A percentile compares a stretch with the other conserved stretches of the same genome.
Conservation (phyloP, 2,329 filamentous ascomycete genomes). For the Ophiostoma angusticollis region DNA sequence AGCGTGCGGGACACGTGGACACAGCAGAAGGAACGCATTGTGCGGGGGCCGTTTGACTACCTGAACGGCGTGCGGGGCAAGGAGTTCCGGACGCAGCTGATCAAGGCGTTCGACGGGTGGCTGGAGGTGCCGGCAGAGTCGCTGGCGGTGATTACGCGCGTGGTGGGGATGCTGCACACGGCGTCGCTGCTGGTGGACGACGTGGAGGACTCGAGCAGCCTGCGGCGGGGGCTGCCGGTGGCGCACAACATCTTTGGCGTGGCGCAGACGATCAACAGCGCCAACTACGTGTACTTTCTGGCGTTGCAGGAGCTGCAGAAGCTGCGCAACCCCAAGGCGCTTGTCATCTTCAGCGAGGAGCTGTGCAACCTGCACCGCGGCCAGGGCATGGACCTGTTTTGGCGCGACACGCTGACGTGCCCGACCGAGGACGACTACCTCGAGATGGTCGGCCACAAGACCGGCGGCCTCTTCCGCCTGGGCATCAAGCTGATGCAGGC, state of each 20-base stretch:
- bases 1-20: constrained; percentile 47
- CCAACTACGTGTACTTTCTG: constrained; percentile 79
- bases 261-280: constrained; percentile 79
- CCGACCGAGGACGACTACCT: constrained; percentile 81
- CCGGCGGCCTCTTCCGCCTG: constrained; percentile 71
- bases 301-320: constrained; percentile 63
- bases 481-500: constrained; percentile 83
- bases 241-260: constrained; percentile 76
- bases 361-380: constrained; percentile 73
- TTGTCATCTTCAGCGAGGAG: constrained; percentile 68
- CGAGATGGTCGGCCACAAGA: constrained; percentile 86
- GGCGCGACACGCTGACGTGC: constrained; percentile 73
- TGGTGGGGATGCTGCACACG: constrained; percentile 77
- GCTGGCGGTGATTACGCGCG: constrained; percentile 62
- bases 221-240: constrained; percentile 69
- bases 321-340: constrained; percentile 51
- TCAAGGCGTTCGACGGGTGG: constrained; percentile 71
- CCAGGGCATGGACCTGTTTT: constrained; percentile 85
- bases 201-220: constrained; percentile 63
- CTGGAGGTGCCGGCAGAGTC: constrained; percentile 58
- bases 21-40: constrained; percentile 60
- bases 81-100: constrained; percentile 69
- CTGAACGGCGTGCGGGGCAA: constrained; percentile 68
- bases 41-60: constrained; percentile 71
- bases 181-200: constrained; percentile 76